Conservation (phyloP, 2,329 filamentous ascomycete species). For the Cercospora nicotianae region DNA sequence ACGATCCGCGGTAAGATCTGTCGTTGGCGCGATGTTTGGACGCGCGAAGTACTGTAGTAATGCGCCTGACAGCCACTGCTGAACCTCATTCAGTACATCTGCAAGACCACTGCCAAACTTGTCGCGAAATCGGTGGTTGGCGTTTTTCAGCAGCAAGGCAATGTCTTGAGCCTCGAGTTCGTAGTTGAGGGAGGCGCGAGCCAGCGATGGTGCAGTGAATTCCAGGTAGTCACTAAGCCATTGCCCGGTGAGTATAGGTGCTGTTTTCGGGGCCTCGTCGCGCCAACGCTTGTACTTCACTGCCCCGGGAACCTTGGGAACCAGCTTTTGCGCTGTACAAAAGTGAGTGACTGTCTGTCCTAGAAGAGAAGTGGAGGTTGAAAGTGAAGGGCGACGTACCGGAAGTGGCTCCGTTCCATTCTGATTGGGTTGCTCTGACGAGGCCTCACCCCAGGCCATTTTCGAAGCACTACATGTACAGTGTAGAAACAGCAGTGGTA, state of each 20-base stretch:
- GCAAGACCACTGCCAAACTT: neutral
- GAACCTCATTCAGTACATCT: neutral
- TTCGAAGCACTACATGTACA: neutral
- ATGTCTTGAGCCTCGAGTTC: neutral
- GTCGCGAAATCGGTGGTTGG: neutral
- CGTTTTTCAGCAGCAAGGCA: neutral
- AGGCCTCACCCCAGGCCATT: neutral
- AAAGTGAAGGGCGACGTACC: neutral
- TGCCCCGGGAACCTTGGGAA: neutral
- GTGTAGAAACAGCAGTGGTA: neutral
- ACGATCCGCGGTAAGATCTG: neutral
- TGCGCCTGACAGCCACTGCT: conserved; percentile 9
- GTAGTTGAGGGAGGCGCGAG: neutral
- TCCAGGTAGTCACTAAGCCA: conserved; percentile 2
- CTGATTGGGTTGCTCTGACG: neutral
- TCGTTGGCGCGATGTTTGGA: neutral
- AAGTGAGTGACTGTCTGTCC: neutral
- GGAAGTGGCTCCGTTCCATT: conserved; percentile 5
- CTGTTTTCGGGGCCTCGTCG: neutral
- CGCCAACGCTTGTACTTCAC: neutral
- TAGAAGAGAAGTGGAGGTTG: neutral
- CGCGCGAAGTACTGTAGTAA: conserved; percentile 1
- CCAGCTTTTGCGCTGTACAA: neutral
- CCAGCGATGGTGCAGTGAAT: neutral
- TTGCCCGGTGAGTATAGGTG: neutral